Conservation (phyloP, 2,329 filamentous ascomycete genomes). For the Calonectria pauciramosa region DNA sequence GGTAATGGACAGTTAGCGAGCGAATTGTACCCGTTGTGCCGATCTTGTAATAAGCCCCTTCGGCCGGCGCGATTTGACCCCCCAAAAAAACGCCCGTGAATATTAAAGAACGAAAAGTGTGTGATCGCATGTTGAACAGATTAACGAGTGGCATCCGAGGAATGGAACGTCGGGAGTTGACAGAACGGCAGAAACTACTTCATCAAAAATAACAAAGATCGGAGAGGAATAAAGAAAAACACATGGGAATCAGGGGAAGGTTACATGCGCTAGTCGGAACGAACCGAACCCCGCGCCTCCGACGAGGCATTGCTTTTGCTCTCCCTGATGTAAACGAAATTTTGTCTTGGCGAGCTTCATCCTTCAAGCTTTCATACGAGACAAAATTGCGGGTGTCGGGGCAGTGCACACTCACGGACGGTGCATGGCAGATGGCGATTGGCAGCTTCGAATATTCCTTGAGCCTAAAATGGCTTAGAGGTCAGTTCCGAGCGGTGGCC, state of each 20-base stretch:
- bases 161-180: neutral
- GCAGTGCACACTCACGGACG: slow-evolving; percentile 40
- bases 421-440: neutral
- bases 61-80: slow-evolving; percentile 30
- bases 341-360: neutral
- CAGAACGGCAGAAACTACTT: neutral
- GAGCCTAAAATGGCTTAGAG: neutral
- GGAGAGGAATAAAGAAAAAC: neutral
- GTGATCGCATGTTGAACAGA: neutral
- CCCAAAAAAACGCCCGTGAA: slow-evolving; percentile 32
- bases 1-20: neutral
- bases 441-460: neutral
- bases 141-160: neutral
- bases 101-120: slow-evolving; percentile 18
- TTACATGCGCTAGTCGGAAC: neutral
- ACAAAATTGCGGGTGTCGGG: slow-evolving; percentile 43
- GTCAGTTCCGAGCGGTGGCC: neutral
- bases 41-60: slow-evolving; percentile 49
- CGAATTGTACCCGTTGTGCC: slow-evolving; percentile 46
- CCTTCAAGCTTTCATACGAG: slow-evolving; percentile 36
- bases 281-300: neutral
- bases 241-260: neutral
- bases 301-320: neutral
- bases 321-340: neutral
- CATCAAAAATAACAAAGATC: neutral